Evolutionary conservation across 306 rosid species (phyloP).

Genomic region (Castanea mollissima): DNA sequence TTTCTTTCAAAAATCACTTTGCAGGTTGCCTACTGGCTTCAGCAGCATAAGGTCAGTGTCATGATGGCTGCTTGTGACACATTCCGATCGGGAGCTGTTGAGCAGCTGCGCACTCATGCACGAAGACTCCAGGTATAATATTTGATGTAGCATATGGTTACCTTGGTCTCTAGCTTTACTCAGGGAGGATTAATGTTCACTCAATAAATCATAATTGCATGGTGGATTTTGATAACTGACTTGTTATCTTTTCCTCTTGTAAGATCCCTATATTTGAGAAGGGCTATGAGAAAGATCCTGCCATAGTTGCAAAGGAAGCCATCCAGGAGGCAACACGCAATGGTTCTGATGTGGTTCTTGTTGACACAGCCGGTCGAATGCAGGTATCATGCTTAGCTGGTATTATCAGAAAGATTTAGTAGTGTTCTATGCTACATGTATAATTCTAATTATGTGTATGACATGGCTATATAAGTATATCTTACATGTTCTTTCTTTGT

Average conservation of each 20-base stretch:
- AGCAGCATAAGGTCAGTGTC: constrained; percentile 74
- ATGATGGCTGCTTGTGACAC: constrained; percentile 99
- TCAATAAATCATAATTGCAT: not conserved
- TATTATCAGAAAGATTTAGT: not conserved
- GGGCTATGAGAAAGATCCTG: constrained; percentile 99
- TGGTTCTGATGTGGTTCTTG: constrained; percentile 97
- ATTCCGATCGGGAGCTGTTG: constrained; percentile 98
- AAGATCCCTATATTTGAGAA: constrained; percentile 97
- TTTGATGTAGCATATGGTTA: constrained; percentile 9
- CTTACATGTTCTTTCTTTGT: not conserved
- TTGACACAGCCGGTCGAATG: constrained; percentile 99
- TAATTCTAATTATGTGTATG: not conserved
- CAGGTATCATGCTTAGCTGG: constrained; percentile 52
- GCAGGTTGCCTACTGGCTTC: constrained; percentile 99
- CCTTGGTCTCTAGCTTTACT: not conserved
- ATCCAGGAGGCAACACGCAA: constrained; percentile 87
- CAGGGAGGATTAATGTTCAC: not conserved
- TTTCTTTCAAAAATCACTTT: constrained; percentile 9
- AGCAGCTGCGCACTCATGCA: constrained; percentile 98
- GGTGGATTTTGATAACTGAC: not conserved
- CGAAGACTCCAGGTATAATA: constrained; percentile 89
- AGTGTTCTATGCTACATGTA: constrained; percentile 6
- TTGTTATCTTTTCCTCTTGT: constrained; percentile 12
- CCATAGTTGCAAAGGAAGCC: constrained; percentile 96
- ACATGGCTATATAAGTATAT: constrained; percentile 3